phyloP scores from a whole-genome alignment of 1,139 yeast genomes.

The Magnusiomyces fungicola region DNA sequence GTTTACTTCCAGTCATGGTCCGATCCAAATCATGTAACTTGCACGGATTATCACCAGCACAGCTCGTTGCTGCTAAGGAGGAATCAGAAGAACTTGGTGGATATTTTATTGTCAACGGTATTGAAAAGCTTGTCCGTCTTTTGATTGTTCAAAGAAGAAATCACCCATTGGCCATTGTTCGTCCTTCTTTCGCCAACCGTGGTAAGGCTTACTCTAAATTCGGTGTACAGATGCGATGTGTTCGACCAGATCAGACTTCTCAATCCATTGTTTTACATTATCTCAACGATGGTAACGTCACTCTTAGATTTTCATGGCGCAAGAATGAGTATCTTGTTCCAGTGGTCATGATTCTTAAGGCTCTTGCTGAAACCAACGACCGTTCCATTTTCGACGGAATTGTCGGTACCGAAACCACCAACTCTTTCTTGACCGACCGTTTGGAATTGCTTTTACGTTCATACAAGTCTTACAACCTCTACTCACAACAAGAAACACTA shows the following conservation, averaged over 20 bases:
- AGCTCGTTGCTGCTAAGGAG: slow-evolving; percentile 71
- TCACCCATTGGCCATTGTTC: slow-evolving; percentile 94
- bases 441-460: slow-evolving; percentile 84
- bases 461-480: slow-evolving; percentile 70
- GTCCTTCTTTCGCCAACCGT: slow-evolving; percentile 91
- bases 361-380: slow-evolving; percentile 83
- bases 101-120: slow-evolving; percentile 92
- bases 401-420: slow-evolving; percentile 77
- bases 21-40: slow-evolving; percentile 86
- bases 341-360: slow-evolving; percentile 85
- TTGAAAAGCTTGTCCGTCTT: slow-evolving; percentile 94
- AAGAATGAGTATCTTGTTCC: slow-evolving; percentile 94
- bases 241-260: slow-evolving; percentile 94
- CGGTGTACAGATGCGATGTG: slow-evolving; percentile 92
- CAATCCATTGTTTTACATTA: slow-evolving; percentile 96
- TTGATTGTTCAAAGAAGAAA: slow-evolving; percentile 95
- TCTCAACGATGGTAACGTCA: slow-evolving; percentile 90
- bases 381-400: slow-evolving; percentile 94
- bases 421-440: slow-evolving; percentile 96
- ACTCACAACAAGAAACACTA: slow-evolving; percentile 78
- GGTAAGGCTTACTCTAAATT: slow-evolving; percentile 83
- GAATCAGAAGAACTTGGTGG: slow-evolving; percentile 97
- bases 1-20: slow-evolving; percentile 86
- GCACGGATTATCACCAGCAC: slow-evolving; percentile 71
- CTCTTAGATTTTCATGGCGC: slow-evolving; percentile 94